Evolutionary conservation across 169 alveolate species (phyloP).

Genomic region (Cryptosporidium ryanae): DNA sequence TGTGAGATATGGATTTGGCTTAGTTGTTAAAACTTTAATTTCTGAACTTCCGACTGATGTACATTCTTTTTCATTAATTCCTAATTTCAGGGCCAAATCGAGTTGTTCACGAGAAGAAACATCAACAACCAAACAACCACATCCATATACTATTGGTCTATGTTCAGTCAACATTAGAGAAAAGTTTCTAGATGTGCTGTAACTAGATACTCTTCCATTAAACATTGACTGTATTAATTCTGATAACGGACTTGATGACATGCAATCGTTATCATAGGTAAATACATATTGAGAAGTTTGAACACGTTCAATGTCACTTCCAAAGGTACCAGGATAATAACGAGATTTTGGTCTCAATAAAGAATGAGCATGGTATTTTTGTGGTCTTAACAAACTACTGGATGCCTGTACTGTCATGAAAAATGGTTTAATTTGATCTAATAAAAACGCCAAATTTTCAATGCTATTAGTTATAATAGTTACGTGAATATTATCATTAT

Average conservation of each 20-base stretch:
- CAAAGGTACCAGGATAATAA: background rate
- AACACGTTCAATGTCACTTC: background rate
- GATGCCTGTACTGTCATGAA: conserved; percentile 46
- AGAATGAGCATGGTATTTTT: background rate
- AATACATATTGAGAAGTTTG: background rate
- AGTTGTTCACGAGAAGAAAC: background rate
- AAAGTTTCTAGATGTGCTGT: conserved; percentile 1
- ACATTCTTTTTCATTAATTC: conserved; percentile 8
- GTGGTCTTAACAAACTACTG: background rate
- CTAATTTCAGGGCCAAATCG: background rate
- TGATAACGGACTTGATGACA: conserved; percentile 41
- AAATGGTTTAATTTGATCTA: conserved; percentile 16
- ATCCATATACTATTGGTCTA: conserved; percentile 22
- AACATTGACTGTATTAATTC: conserved; percentile 39
- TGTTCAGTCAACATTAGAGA: background rate
- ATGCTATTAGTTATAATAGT: background rate
- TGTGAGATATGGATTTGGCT: background rate
- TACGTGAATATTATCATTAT: conserved; percentile 2
- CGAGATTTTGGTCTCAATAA: background rate
- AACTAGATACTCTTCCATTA: conserved; percentile 1
- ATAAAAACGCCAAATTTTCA: background rate
- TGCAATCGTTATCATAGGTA: conserved; percentile 31
- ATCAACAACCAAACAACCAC: conserved; percentile 66
- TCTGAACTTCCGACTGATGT: conserved; percentile 49
- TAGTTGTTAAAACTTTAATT: conserved; percentile 19